phyloP scores from a whole-genome alignment of 345 rosid genomes.

The Mercurialis annua region DNA sequence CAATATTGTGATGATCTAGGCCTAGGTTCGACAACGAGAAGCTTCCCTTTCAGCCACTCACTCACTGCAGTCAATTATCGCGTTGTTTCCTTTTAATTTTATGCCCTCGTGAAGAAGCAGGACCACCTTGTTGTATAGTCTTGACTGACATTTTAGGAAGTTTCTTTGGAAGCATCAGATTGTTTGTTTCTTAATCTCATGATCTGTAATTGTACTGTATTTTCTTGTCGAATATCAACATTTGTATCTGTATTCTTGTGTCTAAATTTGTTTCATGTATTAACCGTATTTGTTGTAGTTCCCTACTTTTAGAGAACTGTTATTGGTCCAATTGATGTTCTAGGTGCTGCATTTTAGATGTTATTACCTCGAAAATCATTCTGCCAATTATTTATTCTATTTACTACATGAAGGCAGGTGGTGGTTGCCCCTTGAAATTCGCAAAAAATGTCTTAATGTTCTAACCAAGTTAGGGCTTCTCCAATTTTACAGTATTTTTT shows the following conservation, averaged over 20 bases:
- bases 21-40: constrained; percentile 6
- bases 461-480: no score
- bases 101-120: constrained; percentile 8
- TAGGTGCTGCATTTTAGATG: neutral
- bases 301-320: neutral
- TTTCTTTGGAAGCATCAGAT: constrained; percentile 24
- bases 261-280: neutral
- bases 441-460: no score
- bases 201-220: constrained; percentile 23
- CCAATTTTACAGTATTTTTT: no score
- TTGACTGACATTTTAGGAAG: constrained; percentile 29
- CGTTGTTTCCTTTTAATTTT: neutral
- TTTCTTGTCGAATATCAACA: constrained; percentile 15
- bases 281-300: neutral
- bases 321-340: neutral
- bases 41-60: neutral
- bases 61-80: constrained; percentile 1
- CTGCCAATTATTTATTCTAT: neutral
- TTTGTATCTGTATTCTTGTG: neutral
- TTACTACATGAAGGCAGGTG: no score
- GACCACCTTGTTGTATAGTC: constrained; percentile 28
- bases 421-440: no score
- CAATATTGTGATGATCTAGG: constrained; percentile 22
- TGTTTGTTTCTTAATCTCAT: constrained; percentile 20
- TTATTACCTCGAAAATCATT: neutral